Percentiles rank a stretch among this genome's conserved stretches.
Evolutionary conservation across 352 stramenopile species (phyloP).

Genomic region (Phytophthora hybrid): DNA sequence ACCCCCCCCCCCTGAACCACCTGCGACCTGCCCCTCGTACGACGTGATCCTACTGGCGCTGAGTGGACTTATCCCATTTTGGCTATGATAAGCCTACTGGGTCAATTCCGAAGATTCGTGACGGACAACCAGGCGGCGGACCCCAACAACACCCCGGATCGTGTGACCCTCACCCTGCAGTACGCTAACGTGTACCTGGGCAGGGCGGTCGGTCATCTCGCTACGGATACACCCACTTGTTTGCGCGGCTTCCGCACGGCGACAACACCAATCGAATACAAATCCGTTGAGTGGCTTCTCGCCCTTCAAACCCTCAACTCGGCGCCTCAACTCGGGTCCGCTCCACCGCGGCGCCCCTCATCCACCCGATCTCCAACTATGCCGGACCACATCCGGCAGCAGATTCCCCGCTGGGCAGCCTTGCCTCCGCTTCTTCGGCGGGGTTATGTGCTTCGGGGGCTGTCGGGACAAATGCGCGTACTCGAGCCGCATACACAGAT

Average conservation of each 20-base stretch:
- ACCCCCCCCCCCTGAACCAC: neutral
- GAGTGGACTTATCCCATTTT: neutral
- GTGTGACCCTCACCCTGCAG: conserved; percentile 2
- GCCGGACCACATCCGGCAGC: conserved; percentile 4
- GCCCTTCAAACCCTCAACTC: neutral
- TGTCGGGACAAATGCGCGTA: conserved; percentile 7
- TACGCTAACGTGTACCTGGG: conserved; percentile 14
- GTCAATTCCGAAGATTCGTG: conserved; percentile 1
- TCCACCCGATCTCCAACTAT: neutral
- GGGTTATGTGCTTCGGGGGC: conserved; percentile 1
- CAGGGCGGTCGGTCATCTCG: conserved; percentile 1
- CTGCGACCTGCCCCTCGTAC: neutral
- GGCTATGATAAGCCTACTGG: neutral
- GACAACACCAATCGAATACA: neutral
- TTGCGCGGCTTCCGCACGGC: conserved; percentile 5
- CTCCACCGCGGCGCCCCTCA: neutral
- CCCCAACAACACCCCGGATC: neutral
- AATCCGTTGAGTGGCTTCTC: neutral
- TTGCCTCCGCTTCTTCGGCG: conserved; percentile 11
- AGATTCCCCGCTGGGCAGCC: conserved; percentile 3
- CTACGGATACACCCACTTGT: neutral
- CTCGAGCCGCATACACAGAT: conserved; percentile 2
- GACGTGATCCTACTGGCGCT: conserved; percentile 2
- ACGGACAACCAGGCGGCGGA: conserved; percentile 14
- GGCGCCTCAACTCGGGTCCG: neutral